phyloP scores from a whole-genome alignment of 805 yeast genomes.

The Lipomyces yamadae region DNA sequence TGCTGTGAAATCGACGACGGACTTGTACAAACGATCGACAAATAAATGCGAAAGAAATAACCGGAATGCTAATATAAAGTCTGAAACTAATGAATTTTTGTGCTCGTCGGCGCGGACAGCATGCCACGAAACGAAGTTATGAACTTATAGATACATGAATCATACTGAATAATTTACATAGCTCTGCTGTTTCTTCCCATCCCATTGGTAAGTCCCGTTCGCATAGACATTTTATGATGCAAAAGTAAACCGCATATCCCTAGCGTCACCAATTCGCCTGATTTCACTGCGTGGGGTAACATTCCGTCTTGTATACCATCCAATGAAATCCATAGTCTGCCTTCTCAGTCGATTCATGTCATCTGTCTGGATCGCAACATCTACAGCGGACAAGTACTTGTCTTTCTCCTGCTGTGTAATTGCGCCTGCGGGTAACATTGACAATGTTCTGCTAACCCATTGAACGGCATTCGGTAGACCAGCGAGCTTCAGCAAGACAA shows the following conservation, averaged over 20 bases:
- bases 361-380: slow-evolving; percentile 60
- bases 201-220: background rate
- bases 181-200: background rate
- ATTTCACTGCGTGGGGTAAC: slow-evolving; percentile 45
- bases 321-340: slow-evolving; percentile 74
- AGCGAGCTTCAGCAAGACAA: slow-evolving; percentile 60
- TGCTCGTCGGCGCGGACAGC: background rate
- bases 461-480: slow-evolving; percentile 52
- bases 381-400: slow-evolving; percentile 62
- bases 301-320: slow-evolving; percentile 82
- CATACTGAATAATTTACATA: background rate
- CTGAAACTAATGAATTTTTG: background rate
- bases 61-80: background rate
- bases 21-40: too few species aligned
- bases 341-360: slow-evolving; percentile 76
- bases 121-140: background rate
- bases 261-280: slow-evolving; percentile 24
- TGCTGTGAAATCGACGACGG: too few species aligned
- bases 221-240: slow-evolving; percentile 2
- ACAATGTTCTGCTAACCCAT: slow-evolving; percentile 67
- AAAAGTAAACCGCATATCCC: slow-evolving; percentile 20
- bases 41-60: background rate
- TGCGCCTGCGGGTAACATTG: slow-evolving; percentile 62
- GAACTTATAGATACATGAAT: background rate
- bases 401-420: slow-evolving; percentile 71